Base-by-base conservation (phyloP, 164 flowering plant species). In the grape (Vitis vinifera) region DNA sequence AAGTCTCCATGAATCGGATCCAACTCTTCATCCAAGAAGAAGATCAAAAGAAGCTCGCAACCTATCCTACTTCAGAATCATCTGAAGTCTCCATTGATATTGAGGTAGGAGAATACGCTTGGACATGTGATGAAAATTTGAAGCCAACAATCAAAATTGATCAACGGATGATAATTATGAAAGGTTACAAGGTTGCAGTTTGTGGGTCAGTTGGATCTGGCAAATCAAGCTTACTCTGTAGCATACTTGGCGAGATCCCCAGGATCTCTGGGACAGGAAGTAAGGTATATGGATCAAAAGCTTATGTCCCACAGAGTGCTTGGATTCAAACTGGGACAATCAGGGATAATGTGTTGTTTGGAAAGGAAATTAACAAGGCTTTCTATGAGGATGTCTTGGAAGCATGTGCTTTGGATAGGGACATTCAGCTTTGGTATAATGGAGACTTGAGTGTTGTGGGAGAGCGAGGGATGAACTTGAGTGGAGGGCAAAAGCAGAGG, bases 401-500 rank as follows among this genome's bases (percentile, higher is more conserved):
- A 72, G 91, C 75, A 10, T 93, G 97, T 77, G 97, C 92, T 6
- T 66, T 93, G 69, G 74, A 84, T 57, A 83, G 68, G 66, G 98
- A 93, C 74, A 74, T 93, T 55, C 79, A 79, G 49, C 78, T 79
- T 84, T 94, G 90, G 91, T 70, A 59, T 57, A 82, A 84, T 70
- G 86, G 91, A 58, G 97, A 94, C 77, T 49, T 77, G 66, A 79
- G 72, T 31, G 57, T 83, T 4, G 85, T 89, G 49, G 98, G 98
- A 55, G 97, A 94, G 72, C 81, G 97, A 73, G 97, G 97, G 3
- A 57, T 86, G 67, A 94, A 89, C 75, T 70, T 91, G 48, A 93
- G 98, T 73, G 98, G 98, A 10, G 98, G 98, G 57, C 93, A 93
- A 72, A 93, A 89, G 77, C 98, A 93, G 68, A 79, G 97, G 69